These are phyloP conservation scores for Magnolia changhungtana DNA, from an alignment of 164 flowering plant species.

Conservation along the genomic window DNA sequence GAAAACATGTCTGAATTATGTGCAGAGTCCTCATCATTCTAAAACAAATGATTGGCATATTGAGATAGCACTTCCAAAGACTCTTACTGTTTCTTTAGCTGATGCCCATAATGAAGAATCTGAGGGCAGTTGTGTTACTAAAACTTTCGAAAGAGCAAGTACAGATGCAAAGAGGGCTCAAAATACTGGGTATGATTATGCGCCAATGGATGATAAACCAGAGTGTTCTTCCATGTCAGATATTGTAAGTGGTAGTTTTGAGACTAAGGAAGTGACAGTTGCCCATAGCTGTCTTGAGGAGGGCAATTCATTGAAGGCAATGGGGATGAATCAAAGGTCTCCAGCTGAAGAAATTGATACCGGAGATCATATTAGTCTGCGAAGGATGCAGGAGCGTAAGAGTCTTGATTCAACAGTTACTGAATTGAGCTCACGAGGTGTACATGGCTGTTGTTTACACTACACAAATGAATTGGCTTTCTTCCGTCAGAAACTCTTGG, in stretches of 20 bases:
- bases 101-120: constrained; percentile 58
- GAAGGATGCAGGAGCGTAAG: constrained; percentile 44
- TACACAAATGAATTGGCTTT: constrained; percentile 52
- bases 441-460: constrained; percentile 50
- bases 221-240: constrained; percentile 57
- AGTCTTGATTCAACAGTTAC: constrained; percentile 80
- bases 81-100: constrained; percentile 20
- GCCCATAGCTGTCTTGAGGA: constrained; percentile 30
- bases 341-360: constrained; percentile 35
- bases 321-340: constrained; percentile 28
- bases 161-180: constrained; percentile 29
- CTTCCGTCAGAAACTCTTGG: constrained; percentile 67
- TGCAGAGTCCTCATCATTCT: constrained; percentile 27
- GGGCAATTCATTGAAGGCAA: constrained; percentile 27
- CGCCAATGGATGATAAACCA: constrained; percentile 53
- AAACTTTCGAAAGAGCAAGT: constrained; percentile 37
- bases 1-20: constrained; percentile 35
- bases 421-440: constrained; percentile 36
- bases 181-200: constrained; percentile 39
- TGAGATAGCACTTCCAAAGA: constrained; percentile 64
- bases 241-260: constrained; percentile 35
- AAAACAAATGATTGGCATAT: constrained; percentile 63
- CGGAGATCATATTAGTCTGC: constrained; percentile 28
- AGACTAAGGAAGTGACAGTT: constrained; percentile 37
- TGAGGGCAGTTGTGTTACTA: constrained; percentile 58